Evolutionary conservation across 2,329 filamentous ascomycete species (phyloP).

Genomic region (Arthrinium puccinioides): DNA sequence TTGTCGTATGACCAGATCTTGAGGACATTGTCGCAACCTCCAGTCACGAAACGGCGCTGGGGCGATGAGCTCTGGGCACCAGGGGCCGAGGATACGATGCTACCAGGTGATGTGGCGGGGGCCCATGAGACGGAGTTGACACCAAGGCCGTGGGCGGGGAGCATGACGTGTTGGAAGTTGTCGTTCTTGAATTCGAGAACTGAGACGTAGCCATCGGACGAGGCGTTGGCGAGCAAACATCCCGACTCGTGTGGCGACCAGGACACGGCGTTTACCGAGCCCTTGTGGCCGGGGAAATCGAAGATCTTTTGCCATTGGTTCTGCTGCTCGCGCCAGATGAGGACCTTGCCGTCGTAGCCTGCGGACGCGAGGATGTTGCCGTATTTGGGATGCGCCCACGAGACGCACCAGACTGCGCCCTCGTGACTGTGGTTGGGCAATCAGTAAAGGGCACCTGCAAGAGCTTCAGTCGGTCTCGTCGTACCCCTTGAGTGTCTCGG

Average conservation of each 20-base stretch:
- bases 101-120: conserved; percentile 75
- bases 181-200: conserved; percentile 98
- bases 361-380: conserved; percentile 95
- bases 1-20: conserved; percentile 85
- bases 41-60: conserved; percentile 83
- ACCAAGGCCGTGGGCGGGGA: conserved; percentile 86
- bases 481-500: conserved; percentile 92
- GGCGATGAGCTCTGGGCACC: conserved; percentile 51
- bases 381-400: conserved; percentile 98
- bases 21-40: conserved; percentile 86
- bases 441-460: not conserved
- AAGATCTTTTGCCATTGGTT: conserved; percentile 79
- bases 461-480: conserved; percentile 12
- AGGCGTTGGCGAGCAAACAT: conserved; percentile 90
- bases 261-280: conserved; percentile 90
- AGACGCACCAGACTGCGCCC: conserved; percentile 94
- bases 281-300: conserved; percentile 89
- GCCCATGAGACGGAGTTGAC: conserved; percentile 97
- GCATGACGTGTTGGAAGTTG: conserved; percentile 81
- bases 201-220: conserved; percentile 85
- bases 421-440: conserved; percentile 61
- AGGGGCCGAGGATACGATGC: conserved; percentile 65
- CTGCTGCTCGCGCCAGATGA: conserved; percentile 92
- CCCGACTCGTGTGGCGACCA: conserved; percentile 98
- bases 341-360: conserved; percentile 94